These are phyloP conservation scores for Phragmites australis DNA, from an alignment of 176 grass and related monocot genomes.

Conservation along the genomic window DNA sequence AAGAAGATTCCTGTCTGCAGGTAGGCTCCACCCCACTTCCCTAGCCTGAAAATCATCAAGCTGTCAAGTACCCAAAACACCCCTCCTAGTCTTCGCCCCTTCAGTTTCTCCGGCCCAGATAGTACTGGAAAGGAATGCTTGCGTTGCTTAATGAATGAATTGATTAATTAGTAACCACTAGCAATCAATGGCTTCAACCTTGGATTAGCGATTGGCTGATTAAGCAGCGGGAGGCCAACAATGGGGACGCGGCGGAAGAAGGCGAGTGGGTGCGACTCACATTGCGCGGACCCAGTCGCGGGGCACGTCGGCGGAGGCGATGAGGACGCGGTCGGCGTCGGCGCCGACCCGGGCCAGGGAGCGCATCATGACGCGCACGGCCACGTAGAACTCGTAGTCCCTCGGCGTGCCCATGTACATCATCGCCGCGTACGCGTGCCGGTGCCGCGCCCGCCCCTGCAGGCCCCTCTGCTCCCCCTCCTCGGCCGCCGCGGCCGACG, in stretches of 20 bases:
- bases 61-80: conserved; percentile 4
- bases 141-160: background rate
- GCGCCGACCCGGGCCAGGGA: conserved; percentile 62
- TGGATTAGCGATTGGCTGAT: background rate
- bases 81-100: background rate
- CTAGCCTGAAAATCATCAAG: background rate
- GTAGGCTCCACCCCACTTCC: background rate
- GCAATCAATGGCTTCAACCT: background rate
- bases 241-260: background rate
- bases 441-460: conserved; percentile 34
- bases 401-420: conserved; percentile 99
- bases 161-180: background rate
- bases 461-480: background rate
- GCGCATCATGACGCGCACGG: conserved; percentile 95
- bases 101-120: background rate
- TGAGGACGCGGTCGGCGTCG: conserved; percentile 88
- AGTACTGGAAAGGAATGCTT: background rate
- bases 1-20: conserved; percentile 28
- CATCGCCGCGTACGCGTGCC: conserved; percentile 95
- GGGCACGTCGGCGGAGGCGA: conserved; percentile 90
- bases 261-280: conserved; percentile 30
- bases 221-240: background rate
- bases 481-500: background rate
- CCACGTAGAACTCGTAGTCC: conserved; percentile 99
- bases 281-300: conserved; percentile 69